A percentile compares a stretch with the other conserved stretches of the same genome.
These are phyloP conservation scores for Solanum rostratum DNA, from an alignment of 257 asterid species.

Conservation along the genomic window DNA sequence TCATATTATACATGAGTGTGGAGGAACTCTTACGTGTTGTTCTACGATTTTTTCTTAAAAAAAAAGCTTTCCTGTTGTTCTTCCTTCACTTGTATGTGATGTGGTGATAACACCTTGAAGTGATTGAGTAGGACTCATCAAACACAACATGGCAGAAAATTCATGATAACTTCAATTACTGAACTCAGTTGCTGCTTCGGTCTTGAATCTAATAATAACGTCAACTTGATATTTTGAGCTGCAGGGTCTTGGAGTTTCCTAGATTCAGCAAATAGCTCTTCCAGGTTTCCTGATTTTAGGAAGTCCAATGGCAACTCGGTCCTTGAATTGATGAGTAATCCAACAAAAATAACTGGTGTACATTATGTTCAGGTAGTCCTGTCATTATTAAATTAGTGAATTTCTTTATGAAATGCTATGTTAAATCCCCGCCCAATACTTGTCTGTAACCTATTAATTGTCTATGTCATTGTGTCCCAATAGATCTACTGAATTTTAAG, in stretches of 20 bases:
- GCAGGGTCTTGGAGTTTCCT: slow-evolving; percentile 86
- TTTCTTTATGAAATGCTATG: not conserved
- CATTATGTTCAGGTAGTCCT: slow-evolving; percentile 86
- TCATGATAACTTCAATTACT: not conserved
- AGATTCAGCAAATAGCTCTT: slow-evolving; percentile 62
- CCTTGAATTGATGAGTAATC: slow-evolving; percentile 72
- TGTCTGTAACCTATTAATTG: not conserved
- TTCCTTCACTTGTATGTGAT: not conserved
- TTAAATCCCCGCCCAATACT: not conserved
- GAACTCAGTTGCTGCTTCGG: not conserved
- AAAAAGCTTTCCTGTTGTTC: not conserved
- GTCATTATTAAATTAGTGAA: not conserved
- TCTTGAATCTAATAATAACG: not conserved
- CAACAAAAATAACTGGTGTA: slow-evolving; percentile 91
- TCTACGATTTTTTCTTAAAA: not conserved
- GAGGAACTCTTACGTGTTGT: not conserved
- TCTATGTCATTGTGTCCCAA: not conserved
- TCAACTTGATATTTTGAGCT: not conserved
- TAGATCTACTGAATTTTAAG: not conserved
- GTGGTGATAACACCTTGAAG: not conserved
- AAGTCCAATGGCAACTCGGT: slow-evolving; percentile 71
- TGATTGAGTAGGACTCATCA: not conserved
- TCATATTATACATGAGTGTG: not conserved
- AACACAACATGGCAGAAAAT: not conserved
- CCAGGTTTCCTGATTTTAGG: slow-evolving; percentile 80